phyloP scores from a whole-genome alignment of 2,329 filamentous ascomycete genomes.

The Penicillium sp. region DNA sequence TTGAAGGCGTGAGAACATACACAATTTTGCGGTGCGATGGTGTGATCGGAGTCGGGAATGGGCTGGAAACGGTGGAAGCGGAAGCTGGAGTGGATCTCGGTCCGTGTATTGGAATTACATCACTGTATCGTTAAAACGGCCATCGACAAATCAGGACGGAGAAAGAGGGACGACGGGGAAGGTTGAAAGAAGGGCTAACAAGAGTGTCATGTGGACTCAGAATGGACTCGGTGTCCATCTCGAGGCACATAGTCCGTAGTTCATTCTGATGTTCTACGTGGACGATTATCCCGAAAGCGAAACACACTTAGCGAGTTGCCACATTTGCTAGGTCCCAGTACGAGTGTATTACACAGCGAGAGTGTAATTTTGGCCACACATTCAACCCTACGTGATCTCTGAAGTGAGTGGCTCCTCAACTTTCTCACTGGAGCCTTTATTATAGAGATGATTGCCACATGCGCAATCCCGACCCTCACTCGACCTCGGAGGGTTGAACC shows the following conservation, averaged over 20 bases:
- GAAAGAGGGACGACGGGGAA: neutral
- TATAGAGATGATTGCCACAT: neutral
- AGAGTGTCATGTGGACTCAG: constrained; percentile 3
- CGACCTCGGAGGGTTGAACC: constrained; percentile 11
- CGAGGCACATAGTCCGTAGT: constrained; percentile 1
- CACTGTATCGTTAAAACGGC: neutral
- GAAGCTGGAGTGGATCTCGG: neutral
- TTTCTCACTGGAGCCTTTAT: neutral
- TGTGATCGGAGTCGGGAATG: constrained; percentile 18
- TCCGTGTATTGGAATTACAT: neutral
- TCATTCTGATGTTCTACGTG: neutral
- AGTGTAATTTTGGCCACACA: constrained; percentile 7
- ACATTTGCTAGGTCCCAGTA: constrained; percentile 8
- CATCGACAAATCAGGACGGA: neutral
- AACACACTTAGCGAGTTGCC: constrained; percentile 8
- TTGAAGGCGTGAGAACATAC: constrained; percentile 16
- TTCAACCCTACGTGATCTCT: constrained; percentile 1
- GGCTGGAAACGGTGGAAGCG: neutral
- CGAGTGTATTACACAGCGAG: constrained; percentile 6
- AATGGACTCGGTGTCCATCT: constrained; percentile 9
- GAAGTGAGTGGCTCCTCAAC: neutral
- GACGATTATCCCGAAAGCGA: neutral
- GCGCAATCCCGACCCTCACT: constrained; percentile 6
- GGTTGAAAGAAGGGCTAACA: neutral
- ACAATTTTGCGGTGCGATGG: constrained; percentile 23